Evolutionary conservation across 1,139 yeast species (phyloP).

Genomic region (Taiozyma sp.): DNA sequence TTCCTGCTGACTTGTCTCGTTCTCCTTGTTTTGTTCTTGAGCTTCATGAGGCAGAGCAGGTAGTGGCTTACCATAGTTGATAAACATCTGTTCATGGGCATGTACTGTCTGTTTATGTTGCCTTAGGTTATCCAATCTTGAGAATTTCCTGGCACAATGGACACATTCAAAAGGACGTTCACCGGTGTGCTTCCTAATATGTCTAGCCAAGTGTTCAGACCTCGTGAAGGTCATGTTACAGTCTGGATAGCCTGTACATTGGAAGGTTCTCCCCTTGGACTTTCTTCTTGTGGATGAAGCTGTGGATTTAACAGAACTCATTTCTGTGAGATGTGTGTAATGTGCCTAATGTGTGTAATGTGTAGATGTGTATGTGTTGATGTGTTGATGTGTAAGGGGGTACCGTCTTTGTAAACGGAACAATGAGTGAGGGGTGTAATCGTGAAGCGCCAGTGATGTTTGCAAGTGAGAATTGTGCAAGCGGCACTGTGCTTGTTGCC

Average conservation of each 20-base stretch:
- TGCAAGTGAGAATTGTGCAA: too few relatives aligned
- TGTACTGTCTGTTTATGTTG: slow-evolving; percentile 95
- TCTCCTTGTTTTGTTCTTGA: not conserved
- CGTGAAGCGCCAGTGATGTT: too few relatives aligned
- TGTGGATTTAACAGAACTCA: not conserved
- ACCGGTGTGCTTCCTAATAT: slow-evolving; percentile 90
- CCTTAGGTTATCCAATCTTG: slow-evolving; percentile 81
- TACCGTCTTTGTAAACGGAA: too few relatives aligned
- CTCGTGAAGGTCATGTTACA: slow-evolving; percentile 77
- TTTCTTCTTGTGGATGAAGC: slow-evolving; percentile 33
- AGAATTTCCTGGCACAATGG: slow-evolving; percentile 73
- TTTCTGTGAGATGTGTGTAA: not conserved
- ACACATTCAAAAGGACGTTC: slow-evolving; percentile 92
- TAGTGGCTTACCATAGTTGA: slow-evolving; percentile 1
- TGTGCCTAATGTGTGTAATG: not conserved
- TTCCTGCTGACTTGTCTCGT: not conserved
- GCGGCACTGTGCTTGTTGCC: too few relatives aligned
- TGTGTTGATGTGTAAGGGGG: not conserved
- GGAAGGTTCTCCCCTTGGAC: slow-evolving; percentile 63
- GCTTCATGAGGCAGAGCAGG: not conserved
- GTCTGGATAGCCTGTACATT: slow-evolving; percentile 83
- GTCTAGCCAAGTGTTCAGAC: slow-evolving; percentile 83
- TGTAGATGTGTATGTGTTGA: not conserved
- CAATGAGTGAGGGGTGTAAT: too few relatives aligned
- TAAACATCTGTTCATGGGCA: slow-evolving; percentile 52